Percentiles rank a stretch among this genome's conserved stretches.
phyloP scores from a whole-genome alignment of 2,329 filamentous ascomycete species.

The Didymella arachidicola region DNA sequence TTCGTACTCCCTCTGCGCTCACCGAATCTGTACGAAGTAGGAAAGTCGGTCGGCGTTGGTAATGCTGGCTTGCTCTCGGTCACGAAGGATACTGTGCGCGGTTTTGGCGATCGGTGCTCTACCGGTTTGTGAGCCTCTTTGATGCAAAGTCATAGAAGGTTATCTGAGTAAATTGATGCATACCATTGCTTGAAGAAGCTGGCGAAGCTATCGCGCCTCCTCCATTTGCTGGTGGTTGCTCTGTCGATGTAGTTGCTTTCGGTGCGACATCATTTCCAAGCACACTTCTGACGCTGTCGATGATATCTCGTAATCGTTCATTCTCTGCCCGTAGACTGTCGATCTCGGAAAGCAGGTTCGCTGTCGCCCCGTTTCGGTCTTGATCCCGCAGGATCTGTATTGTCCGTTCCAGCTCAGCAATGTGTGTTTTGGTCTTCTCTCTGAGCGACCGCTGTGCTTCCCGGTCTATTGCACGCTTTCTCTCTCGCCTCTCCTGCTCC shows the following conservation, averaged over 20 bases:
- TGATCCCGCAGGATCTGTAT: conserved; percentile 47
- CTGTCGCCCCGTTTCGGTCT: conserved; percentile 44
- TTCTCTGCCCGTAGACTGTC: conserved; percentile 44
- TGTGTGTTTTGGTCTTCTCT: conserved; percentile 50
- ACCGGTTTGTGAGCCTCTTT: conserved; percentile 35
- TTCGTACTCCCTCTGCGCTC: conserved; percentile 13
- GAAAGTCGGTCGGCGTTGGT: conserved; percentile 20
- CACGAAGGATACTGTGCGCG: conserved; percentile 27
- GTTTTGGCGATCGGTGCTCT: conserved; percentile 38
- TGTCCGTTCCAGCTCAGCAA: conserved; percentile 48
- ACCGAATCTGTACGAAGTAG: conserved; percentile 27
- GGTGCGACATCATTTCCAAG: conserved; percentile 37
- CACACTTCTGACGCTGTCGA: conserved; percentile 46
- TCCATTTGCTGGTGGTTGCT: conserved; percentile 10
- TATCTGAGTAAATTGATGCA: conserved; percentile 18
- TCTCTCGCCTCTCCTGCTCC: conserved; percentile 46
- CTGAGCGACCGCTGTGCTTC: conserved; percentile 47
- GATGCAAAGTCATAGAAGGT: conserved; percentile 8
- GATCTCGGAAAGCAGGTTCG: conserved; percentile 44
- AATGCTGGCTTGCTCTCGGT: conserved; percentile 26
- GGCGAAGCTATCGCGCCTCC: conserved; percentile 26
- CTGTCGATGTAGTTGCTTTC: conserved; percentile 17
- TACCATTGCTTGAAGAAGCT: conserved; percentile 37
- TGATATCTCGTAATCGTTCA: conserved; percentile 43
- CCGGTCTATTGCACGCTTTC: conserved; percentile 48